phyloP scores from a whole-genome alignment of 164 flowering plant species.

The Macadamia tetraphylla region DNA sequence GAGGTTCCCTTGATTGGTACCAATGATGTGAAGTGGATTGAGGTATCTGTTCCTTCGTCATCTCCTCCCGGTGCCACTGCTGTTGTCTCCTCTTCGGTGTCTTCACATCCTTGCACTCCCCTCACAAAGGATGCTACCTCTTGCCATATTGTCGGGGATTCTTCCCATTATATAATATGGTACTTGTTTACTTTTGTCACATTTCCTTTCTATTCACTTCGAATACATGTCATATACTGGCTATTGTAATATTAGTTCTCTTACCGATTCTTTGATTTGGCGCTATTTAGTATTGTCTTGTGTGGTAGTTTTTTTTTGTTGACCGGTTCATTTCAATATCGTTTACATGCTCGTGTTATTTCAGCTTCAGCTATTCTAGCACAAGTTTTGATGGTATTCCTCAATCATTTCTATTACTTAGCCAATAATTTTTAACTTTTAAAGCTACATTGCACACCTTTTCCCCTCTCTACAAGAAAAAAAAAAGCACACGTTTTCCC shows the following conservation, averaged over 20 bases:
- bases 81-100: not conserved
- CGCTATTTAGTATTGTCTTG: too few species aligned
- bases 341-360: too few species aligned
- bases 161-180: conserved; percentile 53
- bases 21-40: conserved; percentile 49
- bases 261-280: not conserved
- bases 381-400: too few species aligned
- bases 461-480: too few species aligned
- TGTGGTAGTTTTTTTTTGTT: not conserved
- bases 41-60: conserved; percentile 40
- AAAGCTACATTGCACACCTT: too few species aligned
- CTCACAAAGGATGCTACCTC: conserved; percentile 40
- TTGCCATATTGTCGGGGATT: conserved; percentile 36
- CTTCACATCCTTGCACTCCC: conserved; percentile 21
- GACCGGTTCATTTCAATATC: too few species aligned
- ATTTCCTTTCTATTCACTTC: not conserved
- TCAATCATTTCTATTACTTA: too few species aligned
- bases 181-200: conserved; percentile 12
- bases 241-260: not conserved
- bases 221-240: not conserved
- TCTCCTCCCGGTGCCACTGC: conserved; percentile 8
- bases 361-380: too few species aligned
- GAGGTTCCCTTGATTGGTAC: conserved; percentile 58
- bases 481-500: too few species aligned
- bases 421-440: too few species aligned